Evolutionary conservation across 208 protist genomes (phyloP), one percentile per base, ranked within the genome.

Genomic region (Phytomonas francai): DNA sequence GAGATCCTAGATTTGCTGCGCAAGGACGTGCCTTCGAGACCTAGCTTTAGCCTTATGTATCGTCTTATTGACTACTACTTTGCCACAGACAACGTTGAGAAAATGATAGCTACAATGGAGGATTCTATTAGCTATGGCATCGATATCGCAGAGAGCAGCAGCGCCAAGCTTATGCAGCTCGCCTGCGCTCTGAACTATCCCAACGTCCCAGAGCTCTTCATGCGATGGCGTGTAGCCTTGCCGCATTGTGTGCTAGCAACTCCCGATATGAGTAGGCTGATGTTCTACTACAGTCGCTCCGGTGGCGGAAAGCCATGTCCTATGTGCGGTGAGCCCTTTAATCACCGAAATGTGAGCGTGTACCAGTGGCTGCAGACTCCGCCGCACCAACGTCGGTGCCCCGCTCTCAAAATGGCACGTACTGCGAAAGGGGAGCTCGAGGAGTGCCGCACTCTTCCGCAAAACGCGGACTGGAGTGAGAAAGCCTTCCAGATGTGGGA

Each of bases 31-130:
- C 87, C 87, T 4, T 87, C 81, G 0, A 73, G 87, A 12, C 88
- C 87, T 16, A 85, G 80, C 58, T 96, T 96, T 72, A 90, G 84
- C 59, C 69, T 96, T 29, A 79, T 90, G 70, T 93, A 87, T 72
- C 87, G 90, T 62, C 78, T 96, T 57, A 84, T 88, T 25, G 90
- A 96, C 70, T 96, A 96, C 79, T 96, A 93, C 80, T 96, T 96
- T 67, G 84, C 90, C 60, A 89, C 88, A 25, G 90, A 96, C 67
- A 96, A 96, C 76, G 78, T 93, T 34, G 82, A 93, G 45, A 96
- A 96, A 80, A 87, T 96, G 83, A 78, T 96, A 28, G 88, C 90
- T 8, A 83, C 88, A 16, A 93, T 93, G 87, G 90, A 96, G 78
- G 90, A 96, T 65, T 72, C 86, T 0, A 72, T 84, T 22, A 78